Percentiles rank a stretch among this genome's conserved stretches.
These are phyloP conservation scores for Phyllosticta capitalensis DNA, from an alignment of 2,329 filamentous ascomycete genomes.

Conservation along the genomic window DNA sequence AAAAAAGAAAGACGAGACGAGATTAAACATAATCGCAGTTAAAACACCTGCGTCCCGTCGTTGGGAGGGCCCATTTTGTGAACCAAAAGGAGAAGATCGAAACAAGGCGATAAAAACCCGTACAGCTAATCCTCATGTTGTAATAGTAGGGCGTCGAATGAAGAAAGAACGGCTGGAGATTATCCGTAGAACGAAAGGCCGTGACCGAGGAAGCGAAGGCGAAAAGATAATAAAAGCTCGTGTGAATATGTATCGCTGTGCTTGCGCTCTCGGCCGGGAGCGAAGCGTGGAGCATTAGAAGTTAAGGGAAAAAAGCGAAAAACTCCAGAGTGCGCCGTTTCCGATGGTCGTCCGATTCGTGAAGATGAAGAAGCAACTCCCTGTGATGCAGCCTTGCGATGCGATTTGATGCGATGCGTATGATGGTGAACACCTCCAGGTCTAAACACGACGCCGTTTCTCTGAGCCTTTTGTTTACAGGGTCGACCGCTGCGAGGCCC, in stretches of 20 bases:
- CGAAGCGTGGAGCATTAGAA: neutral
- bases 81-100: neutral
- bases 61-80: neutral
- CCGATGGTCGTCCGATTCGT: neutral
- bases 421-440: neutral
- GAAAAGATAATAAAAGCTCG: slow-evolving; percentile 6
- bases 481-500: neutral
- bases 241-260: slow-evolving; percentile 1
- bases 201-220: neutral
- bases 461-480: neutral
- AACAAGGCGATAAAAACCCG: neutral
- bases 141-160: neutral
- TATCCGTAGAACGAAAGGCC: neutral
- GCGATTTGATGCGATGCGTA: neutral
- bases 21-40: neutral
- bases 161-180: neutral
- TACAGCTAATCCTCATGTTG: neutral
- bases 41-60: neutral
- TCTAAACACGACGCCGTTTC: neutral
- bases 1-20: neutral
- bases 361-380: neutral
- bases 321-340: slow-evolving; percentile 3
- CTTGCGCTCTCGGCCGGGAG: neutral
- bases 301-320: neutral
- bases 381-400: neutral